Evolutionary conservation across 306 rosid genomes (phyloP).

Genomic region (Vicia faba): DNA sequence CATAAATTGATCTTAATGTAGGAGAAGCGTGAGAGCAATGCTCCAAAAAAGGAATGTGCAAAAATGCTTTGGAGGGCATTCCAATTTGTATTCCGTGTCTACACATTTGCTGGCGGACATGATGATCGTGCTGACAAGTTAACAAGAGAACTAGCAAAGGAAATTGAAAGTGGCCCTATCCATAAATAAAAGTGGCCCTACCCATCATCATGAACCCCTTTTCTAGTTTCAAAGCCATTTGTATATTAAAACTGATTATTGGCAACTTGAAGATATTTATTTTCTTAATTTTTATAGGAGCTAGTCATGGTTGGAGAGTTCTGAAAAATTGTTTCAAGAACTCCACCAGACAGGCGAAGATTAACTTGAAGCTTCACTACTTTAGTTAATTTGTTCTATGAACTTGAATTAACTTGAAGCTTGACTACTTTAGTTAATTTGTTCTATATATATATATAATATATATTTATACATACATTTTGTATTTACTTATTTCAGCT

Average conservation of each 20-base stretch:
- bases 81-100: constrained; percentile 76
- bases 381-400: not conserved
- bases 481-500: not conserved
- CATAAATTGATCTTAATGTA: constrained; percentile 24
- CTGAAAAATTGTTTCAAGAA: constrained; percentile 20
- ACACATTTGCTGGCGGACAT: constrained; percentile 81
- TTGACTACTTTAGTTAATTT: constrained; percentile 30
- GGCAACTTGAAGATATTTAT: constrained; percentile 29
- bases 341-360: constrained; percentile 23
- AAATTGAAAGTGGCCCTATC: constrained; percentile 62
- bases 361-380: constrained; percentile 28
- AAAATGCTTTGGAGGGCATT: constrained; percentile 82
- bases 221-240: constrained; percentile 28
- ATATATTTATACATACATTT: not conserved
- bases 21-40: constrained; percentile 54
- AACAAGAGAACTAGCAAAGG: constrained; percentile 71
- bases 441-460: not conserved
- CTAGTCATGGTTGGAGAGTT: constrained; percentile 39
- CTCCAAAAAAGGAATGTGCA: constrained; percentile 28
- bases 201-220: constrained; percentile 5
- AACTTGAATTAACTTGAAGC: constrained; percentile 17
- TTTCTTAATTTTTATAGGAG: constrained; percentile 43
- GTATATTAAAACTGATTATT: constrained; percentile 29
- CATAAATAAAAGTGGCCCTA: not conserved
- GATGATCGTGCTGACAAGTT: constrained; percentile 76